Evolutionary conservation across 148 eudicot genomes (phyloP).

Genomic region (Chenopodium album): DNA sequence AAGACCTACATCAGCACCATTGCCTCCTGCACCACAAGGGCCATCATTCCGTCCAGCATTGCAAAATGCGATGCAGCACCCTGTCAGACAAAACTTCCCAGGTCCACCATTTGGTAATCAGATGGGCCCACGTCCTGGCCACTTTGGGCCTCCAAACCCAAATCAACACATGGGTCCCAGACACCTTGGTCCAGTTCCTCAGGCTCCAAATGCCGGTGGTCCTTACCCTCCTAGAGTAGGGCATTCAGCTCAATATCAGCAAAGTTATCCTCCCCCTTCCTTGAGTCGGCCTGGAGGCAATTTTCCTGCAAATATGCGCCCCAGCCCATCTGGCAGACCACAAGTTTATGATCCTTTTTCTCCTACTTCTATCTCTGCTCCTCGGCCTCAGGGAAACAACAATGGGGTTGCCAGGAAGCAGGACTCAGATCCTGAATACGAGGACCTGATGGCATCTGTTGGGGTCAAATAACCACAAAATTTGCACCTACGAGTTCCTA

Average conservation of each 20-base stretch:
- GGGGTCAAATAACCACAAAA: conserved; percentile 55
- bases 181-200: conserved; percentile 42
- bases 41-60: conserved; percentile 49
- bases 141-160: conserved; percentile 33
- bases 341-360: conserved; percentile 88
- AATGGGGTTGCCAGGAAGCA: conserved; percentile 35
- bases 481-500: neutral
- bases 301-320: conserved; percentile 40
- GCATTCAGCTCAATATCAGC: conserved; percentile 44
- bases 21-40: conserved; percentile 44
- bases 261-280: conserved; percentile 31
- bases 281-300: conserved; percentile 37
- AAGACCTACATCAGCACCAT: conserved; percentile 33
- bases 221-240: conserved; percentile 49
- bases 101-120: conserved; percentile 51
- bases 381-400: conserved; percentile 50
- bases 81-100: conserved; percentile 43
- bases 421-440: conserved; percentile 89
- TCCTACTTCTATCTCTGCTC: conserved; percentile 50
- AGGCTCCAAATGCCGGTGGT: conserved; percentile 33
- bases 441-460: conserved; percentile 92
- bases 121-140: conserved; percentile 47
- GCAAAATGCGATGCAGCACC: conserved; percentile 35
- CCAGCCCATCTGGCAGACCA: conserved; percentile 41
- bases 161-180: conserved; percentile 52